Conservation (phyloP, 2,329 filamentous ascomycete genomes). For the Sordariomycetes sp. region DNA sequence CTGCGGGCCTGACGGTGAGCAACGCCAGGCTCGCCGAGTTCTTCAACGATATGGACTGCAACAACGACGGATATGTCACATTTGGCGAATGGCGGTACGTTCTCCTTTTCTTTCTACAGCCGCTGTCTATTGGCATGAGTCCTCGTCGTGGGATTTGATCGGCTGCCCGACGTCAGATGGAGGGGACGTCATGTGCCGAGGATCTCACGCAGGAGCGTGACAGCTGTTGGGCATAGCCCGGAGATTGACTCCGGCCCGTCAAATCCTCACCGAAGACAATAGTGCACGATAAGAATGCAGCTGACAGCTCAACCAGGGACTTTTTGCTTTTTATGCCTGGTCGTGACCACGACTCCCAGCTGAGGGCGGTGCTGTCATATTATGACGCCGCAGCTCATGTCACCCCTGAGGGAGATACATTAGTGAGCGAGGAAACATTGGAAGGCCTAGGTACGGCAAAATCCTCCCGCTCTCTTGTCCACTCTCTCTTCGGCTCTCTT, state of each 20-base stretch:
- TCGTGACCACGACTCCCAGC: slow-evolving; percentile 53
- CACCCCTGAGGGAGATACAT: slow-evolving; percentile 88
- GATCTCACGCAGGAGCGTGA: no score
- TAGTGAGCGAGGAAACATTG: slow-evolving; percentile 82
- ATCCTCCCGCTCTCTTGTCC: slow-evolving; percentile 49
- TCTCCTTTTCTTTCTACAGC: slow-evolving; percentile 3
- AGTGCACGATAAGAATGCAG: no score
- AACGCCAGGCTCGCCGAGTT: slow-evolving; percentile 72
- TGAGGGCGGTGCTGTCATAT: slow-evolving; percentile 80
- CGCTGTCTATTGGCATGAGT: slow-evolving; percentile 5
- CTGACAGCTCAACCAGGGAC: slow-evolving; percentile 47
- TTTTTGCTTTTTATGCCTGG: slow-evolving; percentile 84
- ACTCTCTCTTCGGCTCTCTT: slow-evolving; percentile 68
- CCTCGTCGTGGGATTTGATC: slow-evolving; percentile 5
- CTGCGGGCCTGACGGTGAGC: slow-evolving; percentile 70
- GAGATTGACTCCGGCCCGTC: no score
- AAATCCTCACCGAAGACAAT: no score
- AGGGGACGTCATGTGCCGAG: slow-evolving; percentile 12
- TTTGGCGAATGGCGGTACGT: slow-evolving; percentile 96
- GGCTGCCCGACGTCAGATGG: slow-evolving; percentile 2
- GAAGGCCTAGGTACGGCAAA: slow-evolving; percentile 85
- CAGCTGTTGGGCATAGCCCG: no score
- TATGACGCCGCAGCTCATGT: slow-evolving; percentile 85
- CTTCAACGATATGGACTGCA: slow-evolving; percentile 81
- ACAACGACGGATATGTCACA: slow-evolving; percentile 78